Percentiles rank a stretch among this genome's conserved stretches.
These are phyloP conservation scores for Fusarium paranaense DNA, from an alignment of 2,329 filamentous ascomycete genomes.

Conservation along the genomic window DNA sequence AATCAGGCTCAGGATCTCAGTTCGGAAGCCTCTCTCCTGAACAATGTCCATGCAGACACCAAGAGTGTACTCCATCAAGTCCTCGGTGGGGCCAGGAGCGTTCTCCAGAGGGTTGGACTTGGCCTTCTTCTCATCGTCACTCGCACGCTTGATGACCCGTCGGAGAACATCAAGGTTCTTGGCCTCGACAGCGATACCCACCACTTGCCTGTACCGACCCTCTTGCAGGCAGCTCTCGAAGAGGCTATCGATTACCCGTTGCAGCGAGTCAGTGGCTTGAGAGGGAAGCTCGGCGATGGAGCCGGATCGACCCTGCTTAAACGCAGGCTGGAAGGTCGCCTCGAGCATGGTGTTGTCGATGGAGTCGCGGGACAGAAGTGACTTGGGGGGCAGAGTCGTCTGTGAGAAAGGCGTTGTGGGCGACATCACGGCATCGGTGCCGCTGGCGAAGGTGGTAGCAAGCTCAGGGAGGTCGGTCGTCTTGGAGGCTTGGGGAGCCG, in stretches of 20 bases:
- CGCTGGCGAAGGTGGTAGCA: constrained; percentile 81
- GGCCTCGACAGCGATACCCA: constrained; percentile 95
- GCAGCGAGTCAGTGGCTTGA: constrained; percentile 81
- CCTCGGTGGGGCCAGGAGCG: constrained; percentile 76
- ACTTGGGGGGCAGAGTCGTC: constrained; percentile 92
- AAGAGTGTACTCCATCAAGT: constrained; percentile 95
- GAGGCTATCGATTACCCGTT: constrained; percentile 85
- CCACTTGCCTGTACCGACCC: constrained; percentile 92
- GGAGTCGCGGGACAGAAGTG: constrained; percentile 87
- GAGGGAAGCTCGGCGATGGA: constrained; percentile 75
- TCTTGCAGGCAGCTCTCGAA: constrained; percentile 91
- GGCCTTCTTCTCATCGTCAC: constrained; percentile 81
- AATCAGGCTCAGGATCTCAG: constrained; percentile 88
- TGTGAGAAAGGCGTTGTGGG: constrained; percentile 97
- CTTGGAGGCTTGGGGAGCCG: constrained; percentile 56
- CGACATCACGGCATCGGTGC: constrained; percentile 80
- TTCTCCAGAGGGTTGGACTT: constrained; percentile 66
- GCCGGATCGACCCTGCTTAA: constrained; percentile 65
- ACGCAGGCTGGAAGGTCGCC: constrained; percentile 64
- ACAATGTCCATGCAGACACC: constrained; percentile 98
- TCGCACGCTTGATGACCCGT: constrained; percentile 88
- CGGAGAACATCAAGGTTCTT: constrained; percentile 90
- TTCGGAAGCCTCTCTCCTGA: constrained; percentile 88
- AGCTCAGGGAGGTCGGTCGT: constrained; percentile 72
- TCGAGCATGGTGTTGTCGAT: constrained; percentile 73